Percentiles rank a stretch among this genome's conserved stretches.
These are phyloP conservation scores for Arthrobotrys entomopaga DNA, from an alignment of 2,329 filamentous ascomycete species.

Conservation along the genomic window DNA sequence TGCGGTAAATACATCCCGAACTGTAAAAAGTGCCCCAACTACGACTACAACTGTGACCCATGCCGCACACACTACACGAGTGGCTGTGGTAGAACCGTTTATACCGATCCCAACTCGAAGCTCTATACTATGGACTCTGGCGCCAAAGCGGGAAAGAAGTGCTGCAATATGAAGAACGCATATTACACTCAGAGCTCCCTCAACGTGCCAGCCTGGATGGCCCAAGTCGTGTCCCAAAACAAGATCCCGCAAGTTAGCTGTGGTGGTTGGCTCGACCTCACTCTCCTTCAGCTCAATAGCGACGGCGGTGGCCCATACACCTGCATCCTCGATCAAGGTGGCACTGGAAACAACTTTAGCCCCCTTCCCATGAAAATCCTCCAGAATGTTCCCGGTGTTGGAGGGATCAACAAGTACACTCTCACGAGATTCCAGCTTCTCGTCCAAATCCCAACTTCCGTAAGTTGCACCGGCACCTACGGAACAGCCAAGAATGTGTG, in stretches of 20 bases:
- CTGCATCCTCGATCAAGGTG: slow-evolving; percentile 10
- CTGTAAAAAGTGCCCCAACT: slow-evolving; percentile 30
- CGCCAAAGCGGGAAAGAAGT: slow-evolving; percentile 62
- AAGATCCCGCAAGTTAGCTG: neutral
- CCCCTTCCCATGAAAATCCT: neutral
- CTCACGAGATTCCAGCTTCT: slow-evolving; percentile 3
- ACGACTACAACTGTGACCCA: slow-evolving; percentile 15
- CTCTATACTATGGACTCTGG: slow-evolving; percentile 58
- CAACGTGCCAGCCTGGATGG: too few relatives aligned
- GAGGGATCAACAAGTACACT: slow-evolving; percentile 1
- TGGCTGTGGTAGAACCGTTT: slow-evolving; percentile 32
- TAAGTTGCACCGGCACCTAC: slow-evolving; percentile 7
- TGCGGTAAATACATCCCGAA: slow-evolving; percentile 6
- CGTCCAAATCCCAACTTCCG: neutral
- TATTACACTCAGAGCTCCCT: neutral
- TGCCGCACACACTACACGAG: slow-evolving; percentile 5
- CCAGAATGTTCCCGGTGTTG: slow-evolving; percentile 19
- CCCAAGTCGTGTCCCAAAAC: neutral
- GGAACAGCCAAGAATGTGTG: slow-evolving; percentile 2
- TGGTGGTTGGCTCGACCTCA: slow-evolving; percentile 20
- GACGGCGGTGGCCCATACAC: slow-evolving; percentile 25
- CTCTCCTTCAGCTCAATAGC: slow-evolving; percentile 13
- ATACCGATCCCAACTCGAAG: neutral
- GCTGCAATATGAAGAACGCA: slow-evolving; percentile 4
- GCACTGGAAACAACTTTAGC: slow-evolving; percentile 61